Conservation (phyloP, 1,139 yeast species). For the Trichomonascaceae sp. region DNA sequence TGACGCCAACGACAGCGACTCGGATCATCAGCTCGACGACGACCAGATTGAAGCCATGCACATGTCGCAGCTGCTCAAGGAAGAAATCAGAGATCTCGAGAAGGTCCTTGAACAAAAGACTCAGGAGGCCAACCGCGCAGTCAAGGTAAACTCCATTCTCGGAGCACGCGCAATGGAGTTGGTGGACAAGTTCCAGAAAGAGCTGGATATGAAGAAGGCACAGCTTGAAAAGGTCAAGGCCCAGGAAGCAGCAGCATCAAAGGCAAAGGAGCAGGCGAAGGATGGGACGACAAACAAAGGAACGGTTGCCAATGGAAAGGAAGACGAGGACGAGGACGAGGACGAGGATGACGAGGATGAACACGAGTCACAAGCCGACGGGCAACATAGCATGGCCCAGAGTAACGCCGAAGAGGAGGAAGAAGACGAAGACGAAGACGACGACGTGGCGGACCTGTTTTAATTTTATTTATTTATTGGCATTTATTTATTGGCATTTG, state of each 20-base stretch:
- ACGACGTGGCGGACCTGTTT: slow-evolving; percentile 33
- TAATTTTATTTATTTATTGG: slow-evolving; percentile 7
- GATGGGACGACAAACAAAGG: slow-evolving; percentile 42
- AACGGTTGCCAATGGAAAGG: slow-evolving; percentile 42
- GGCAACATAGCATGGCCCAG: too few relatives aligned
- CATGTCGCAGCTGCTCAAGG: slow-evolving; percentile 9
- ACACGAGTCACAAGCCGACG: too few relatives aligned
- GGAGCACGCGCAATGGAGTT: too few relatives aligned
- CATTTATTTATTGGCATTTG: not conserved
- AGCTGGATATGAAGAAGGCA: slow-evolving; percentile 19
- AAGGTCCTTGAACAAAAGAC: slow-evolving; percentile 9
- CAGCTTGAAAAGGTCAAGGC: slow-evolving; percentile 23
- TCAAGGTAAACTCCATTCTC: too few relatives aligned
- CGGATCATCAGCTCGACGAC: slow-evolving; percentile 25
- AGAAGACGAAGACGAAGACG: slow-evolving; percentile 25
- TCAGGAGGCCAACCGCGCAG: too few relatives aligned
- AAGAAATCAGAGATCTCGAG: slow-evolving; percentile 13
- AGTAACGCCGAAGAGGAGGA: too few relatives aligned
- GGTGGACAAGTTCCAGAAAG: slow-evolving; percentile 19
- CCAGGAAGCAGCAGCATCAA: slow-evolving; percentile 31
- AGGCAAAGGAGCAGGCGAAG: slow-evolving; percentile 35
- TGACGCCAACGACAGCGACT: slow-evolving; percentile 40
- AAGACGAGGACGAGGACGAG: slow-evolving; percentile 39
- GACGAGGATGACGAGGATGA: slow-evolving; percentile 16
- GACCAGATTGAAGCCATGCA: not conserved